Conservation (phyloP, 768 basidiomycete genomes). For the Astraeus odoratus region DNA sequence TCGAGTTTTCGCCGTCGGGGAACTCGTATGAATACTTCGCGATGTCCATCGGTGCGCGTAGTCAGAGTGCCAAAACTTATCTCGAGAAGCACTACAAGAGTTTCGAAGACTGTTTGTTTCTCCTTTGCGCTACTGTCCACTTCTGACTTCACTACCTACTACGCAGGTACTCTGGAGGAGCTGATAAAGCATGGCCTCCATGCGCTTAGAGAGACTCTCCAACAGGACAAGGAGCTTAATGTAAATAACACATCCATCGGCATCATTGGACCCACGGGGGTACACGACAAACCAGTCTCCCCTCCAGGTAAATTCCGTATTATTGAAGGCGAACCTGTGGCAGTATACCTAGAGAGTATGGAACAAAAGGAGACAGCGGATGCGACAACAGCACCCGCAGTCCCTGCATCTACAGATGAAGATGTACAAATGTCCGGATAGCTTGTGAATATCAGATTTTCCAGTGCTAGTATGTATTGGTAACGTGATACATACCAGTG, state of each 20-base stretch:
- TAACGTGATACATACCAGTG: background rate
- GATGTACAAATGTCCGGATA: conserved; percentile 85
- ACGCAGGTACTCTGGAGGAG: conserved; percentile 72
- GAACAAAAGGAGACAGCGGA: conserved; percentile 53
- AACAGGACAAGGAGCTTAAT: conserved; percentile 96
- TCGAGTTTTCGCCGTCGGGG: conserved; percentile 96
- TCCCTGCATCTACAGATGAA: conserved; percentile 44
- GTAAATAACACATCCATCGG: conserved; percentile 92
- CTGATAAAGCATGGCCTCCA: conserved; percentile 91
- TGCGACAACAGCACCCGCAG: conserved; percentile 32
- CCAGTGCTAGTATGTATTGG: conserved; percentile 5
- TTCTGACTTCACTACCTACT: background rate
- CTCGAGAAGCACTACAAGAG: conserved; percentile 89
- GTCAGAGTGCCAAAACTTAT: conserved; percentile 98
- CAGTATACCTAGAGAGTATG: conserved; percentile 74
- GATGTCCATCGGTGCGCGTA: conserved; percentile 96
- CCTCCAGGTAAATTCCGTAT: conserved; percentile 72
- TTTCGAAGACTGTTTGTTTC: conserved; percentile 73
- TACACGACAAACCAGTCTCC: conserved; percentile 46
- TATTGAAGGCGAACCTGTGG: conserved; percentile 75
- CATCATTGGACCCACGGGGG: conserved; percentile 72
- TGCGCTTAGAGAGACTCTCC: conserved; percentile 92
- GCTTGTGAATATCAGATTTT: conserved; percentile 17
- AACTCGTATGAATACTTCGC: conserved; percentile 97
- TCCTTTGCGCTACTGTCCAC: background rate